Base-by-base conservation (phyloP, 2,329 filamentous ascomycete species). In the Sordariomycetes sp. region DNA sequence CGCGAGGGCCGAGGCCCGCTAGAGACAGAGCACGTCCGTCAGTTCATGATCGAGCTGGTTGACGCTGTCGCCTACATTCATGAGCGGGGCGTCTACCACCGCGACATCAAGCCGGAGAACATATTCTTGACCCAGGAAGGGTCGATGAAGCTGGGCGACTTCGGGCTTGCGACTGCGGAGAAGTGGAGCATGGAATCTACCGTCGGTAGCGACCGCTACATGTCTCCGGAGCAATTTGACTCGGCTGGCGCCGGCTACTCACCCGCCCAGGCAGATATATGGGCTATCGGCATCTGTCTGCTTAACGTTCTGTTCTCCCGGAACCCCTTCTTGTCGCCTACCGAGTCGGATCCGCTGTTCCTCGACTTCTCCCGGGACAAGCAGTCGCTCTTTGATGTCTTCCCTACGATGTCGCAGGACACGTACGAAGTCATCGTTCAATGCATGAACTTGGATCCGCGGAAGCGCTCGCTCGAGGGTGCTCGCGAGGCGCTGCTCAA, bases 21-120 rank as follows among this genome's bases (percentile, higher is more conserved):
- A 55, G 89, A 96, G 76, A 97, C 94, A 2, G 90, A 96, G 68
- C 91, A 99, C 70, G 94, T 99, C 60, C 89, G 94, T 62, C 88
- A 89, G 62, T 96, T 97, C 76, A 97, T 99, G 94, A 77, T 96
- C 59, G 85, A 99, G 73, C 82, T 99, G 36, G 82, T 99, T 56
- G 86, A 89, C 68, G 89, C 92, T 55, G 87, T 99, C 54, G 85
- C 89, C 61, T 91, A 90, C 72, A 90, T 96, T 73, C 94, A 99
- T 71, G 80, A 81, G 61, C 91, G 91, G 70, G 91, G 90, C 62
- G 82, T 97, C 67, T 96, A 90, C 70, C 94, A 99, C 69, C 89
- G 94, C 60, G 94, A 99, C 71, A 96, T 99, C 81, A 99, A 99
- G 76, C 94, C 94, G 0, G 94, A 99, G 79, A 99, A 99, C 77